Base-by-base conservation (phyloP, 1,284 basidiomycete species). In the Naganishia sp. region DNA sequence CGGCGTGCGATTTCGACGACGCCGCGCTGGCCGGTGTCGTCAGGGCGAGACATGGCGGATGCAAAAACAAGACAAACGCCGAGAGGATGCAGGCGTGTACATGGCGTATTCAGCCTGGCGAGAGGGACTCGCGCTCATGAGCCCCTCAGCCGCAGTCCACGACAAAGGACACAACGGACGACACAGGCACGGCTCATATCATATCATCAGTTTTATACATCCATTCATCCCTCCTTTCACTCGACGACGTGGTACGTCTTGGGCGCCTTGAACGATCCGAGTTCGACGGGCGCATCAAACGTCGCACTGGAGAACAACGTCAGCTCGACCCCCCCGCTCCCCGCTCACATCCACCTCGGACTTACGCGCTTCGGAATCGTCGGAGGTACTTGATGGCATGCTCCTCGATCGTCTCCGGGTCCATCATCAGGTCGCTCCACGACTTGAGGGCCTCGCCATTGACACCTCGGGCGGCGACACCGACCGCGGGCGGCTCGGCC, bases 341-440 rank as follows among this genome's bases (percentile, higher is more conserved):
- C n/a, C 13, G 21, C n/a, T 39, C 16, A 31, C 28, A 16, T 59
- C 33, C 63, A 53, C 23, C 7, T 43, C 31, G 44, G 44, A 81
- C 81, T 71, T 68, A 82, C 81, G 90, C 86, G 70, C 87, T 86
- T 74, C 95, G 87, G 83, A 91, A 97, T 77, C 91, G 85, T 78
- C 94, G 86, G 72, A 99, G 83, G 81, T 95, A 96, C 70, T 87
- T 87, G 79, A 97, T 90, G 16, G 94, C 94, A 70, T 90, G 87
- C 69, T 90, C 86, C 82, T 98, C 95, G 69, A 99, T 85, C 73
- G 88, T 87, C 70, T 90, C 87, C 43, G 95, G 94, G 55, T 84
- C 83, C 64, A 85, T 84, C 63, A 78, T 78, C 52, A 85, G 74
- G 64, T 85, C 83, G 6, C 79, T 79, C 74, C 81, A 85, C 66